These are phyloP conservation scores for Penicillium egyptiacum DNA, from an alignment of 495 filamentous ascomycete genomes.

Conservation along the genomic window DNA sequence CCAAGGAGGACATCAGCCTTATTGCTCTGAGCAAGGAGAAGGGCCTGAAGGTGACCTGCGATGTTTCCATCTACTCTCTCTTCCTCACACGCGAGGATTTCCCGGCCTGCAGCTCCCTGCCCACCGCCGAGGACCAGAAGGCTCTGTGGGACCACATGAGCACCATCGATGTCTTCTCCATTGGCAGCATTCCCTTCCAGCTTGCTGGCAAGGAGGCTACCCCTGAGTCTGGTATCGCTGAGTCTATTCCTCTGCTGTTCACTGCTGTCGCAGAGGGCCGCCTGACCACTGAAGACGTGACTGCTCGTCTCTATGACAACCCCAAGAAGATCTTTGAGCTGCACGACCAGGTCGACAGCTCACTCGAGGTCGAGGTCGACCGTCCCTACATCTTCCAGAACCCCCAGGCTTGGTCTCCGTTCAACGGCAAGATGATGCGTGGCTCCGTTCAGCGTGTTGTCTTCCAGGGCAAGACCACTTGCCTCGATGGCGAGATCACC, in stretches of 20 bases:
- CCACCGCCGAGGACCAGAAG: conserved; percentile 68
- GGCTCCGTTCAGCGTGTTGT: conserved; percentile 76
- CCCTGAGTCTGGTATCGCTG: conserved; percentile 66
- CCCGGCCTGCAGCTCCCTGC: conserved; percentile 66
- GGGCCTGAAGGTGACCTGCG: conserved; percentile 80
- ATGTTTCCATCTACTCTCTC: conserved; percentile 78
- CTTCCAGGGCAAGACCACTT: conserved; percentile 74
- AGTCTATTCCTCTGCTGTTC: conserved; percentile 74
- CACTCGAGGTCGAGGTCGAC: conserved; percentile 73
- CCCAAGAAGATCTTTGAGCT: conserved; percentile 85
- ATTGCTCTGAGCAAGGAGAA: conserved; percentile 81
- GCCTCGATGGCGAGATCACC: conserved; percentile 68
- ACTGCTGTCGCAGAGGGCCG: conserved; percentile 76
- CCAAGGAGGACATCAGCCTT: conserved; percentile 77
- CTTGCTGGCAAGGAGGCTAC: conserved; percentile 63
- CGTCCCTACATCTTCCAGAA: conserved; percentile 61
- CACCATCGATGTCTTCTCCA: conserved; percentile 80
- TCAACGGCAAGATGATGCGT: conserved; percentile 67
- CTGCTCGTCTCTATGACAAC: conserved; percentile 70
- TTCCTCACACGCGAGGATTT: conserved; percentile 76
- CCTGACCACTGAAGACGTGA: conserved; percentile 73
- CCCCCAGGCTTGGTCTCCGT: conserved; percentile 67
- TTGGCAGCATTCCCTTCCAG: conserved; percentile 81
- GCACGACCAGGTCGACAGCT: conserved; percentile 75
- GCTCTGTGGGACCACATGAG: conserved; percentile 76